These are phyloP conservation scores for Rossbeevera mucosa DNA, from an alignment of 768 basidiomycete genomes.

Conservation along the genomic window DNA sequence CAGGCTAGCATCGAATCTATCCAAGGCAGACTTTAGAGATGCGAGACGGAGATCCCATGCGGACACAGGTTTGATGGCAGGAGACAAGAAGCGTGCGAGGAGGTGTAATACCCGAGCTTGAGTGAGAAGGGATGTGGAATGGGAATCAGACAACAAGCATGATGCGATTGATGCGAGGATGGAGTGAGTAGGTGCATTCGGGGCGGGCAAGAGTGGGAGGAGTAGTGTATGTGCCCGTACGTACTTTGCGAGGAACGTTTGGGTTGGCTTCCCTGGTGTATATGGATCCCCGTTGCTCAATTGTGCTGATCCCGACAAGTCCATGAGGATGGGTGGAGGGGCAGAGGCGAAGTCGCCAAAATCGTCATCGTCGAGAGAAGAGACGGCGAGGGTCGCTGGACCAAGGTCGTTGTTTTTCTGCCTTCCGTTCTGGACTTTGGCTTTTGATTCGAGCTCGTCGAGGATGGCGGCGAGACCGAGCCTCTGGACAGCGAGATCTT, in stretches of 20 bases:
- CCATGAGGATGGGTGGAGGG: slow-evolving; percentile 16
- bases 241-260: slow-evolving; percentile 51
- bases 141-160: slow-evolving; percentile 44
- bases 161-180: slow-evolving; percentile 47
- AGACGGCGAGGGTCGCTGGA: slow-evolving; percentile 57
- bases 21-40: slow-evolving; percentile 72
- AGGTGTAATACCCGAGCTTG: slow-evolving; percentile 70
- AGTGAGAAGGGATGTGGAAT: slow-evolving; percentile 38
- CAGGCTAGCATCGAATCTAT: slow-evolving; percentile 82
- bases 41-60: slow-evolving; percentile 58
- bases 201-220: slow-evolving; percentile 51
- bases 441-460: slow-evolving; percentile 52
- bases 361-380: slow-evolving; percentile 60
- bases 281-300: slow-evolving; percentile 15
- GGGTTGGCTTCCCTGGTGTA: slow-evolving; percentile 20
- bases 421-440: slow-evolving; percentile 34
- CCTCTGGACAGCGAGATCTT: slow-evolving; percentile 49
- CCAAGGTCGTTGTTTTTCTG: slow-evolving; percentile 35
- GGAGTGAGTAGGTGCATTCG: slow-evolving; percentile 61
- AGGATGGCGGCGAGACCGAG: slow-evolving; percentile 45
- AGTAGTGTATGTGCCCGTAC: slow-evolving; percentile 63
- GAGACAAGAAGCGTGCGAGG: slow-evolving; percentile 72
- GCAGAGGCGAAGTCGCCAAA: slow-evolving; percentile 82
- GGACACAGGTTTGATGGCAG: slow-evolving; percentile 62
- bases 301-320: slow-evolving; percentile 12